Percentiles rank a stretch among this genome's conserved stretches.
Evolutionary conservation across 2,329 filamentous ascomycete genomes (phyloP).

Genomic region (Dactylonectria estremocensis): DNA sequence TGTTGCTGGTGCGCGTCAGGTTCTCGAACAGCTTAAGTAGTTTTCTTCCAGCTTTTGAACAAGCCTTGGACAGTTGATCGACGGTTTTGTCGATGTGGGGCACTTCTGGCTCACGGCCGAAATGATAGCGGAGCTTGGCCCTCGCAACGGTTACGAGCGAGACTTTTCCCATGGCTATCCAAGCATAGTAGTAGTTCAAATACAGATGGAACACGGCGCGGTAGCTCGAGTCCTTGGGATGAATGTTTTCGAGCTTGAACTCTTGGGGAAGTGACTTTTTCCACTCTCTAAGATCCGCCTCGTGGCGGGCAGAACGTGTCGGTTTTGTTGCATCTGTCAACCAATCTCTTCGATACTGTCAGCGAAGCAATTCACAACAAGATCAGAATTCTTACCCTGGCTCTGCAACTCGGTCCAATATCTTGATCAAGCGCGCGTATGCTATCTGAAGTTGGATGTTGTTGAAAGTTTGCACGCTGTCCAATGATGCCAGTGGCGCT

Average conservation of each 20-base stretch:
- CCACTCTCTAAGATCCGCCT: conserved; percentile 50
- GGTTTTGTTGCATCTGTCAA: conserved; percentile 27
- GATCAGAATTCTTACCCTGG: conserved; percentile 32
- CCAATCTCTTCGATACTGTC: conserved; percentile 4
- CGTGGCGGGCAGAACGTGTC: conserved; percentile 22
- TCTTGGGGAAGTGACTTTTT: conserved; percentile 48
- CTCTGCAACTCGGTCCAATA: conserved; percentile 51
- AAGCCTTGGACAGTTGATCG: conserved; percentile 44
- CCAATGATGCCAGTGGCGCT: conserved; percentile 29
- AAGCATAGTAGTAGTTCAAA: conserved; percentile 56
- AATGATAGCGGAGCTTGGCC: conserved; percentile 40
- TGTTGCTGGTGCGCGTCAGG: conserved; percentile 47
- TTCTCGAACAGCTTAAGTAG: conserved; percentile 52
- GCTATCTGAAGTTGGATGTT: conserved; percentile 54
- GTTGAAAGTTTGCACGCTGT: conserved; percentile 48
- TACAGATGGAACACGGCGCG: conserved; percentile 54
- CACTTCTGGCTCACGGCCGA: conserved; percentile 24
- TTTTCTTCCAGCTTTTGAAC: conserved; percentile 52
- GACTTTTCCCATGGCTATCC: conserved; percentile 55
- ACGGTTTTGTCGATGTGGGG: conserved; percentile 27
- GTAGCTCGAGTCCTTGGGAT: conserved; percentile 48
- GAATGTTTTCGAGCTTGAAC: conserved; percentile 48
- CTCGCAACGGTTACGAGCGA: conserved; percentile 52
- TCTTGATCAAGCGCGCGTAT: conserved; percentile 47
- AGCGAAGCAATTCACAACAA: neutral